Conservation (phyloP, 2,329 filamentous ascomycete species). For the Gnomoniopsis smithogilvyi region DNA sequence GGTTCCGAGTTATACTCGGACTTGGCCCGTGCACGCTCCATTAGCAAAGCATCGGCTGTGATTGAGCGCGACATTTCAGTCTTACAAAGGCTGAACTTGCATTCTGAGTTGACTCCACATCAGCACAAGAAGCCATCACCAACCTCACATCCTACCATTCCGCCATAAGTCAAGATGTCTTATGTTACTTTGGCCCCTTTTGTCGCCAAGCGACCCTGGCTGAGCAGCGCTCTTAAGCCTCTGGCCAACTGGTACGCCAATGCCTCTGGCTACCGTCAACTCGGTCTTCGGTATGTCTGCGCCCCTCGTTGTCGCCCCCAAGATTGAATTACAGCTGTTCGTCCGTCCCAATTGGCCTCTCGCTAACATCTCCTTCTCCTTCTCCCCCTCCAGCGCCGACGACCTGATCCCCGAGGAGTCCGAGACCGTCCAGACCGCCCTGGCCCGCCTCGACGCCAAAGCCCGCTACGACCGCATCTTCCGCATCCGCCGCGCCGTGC, state of each 20-base stretch:
- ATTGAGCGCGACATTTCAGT: neutral
- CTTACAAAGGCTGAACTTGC: conserved; percentile 3
- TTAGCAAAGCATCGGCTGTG: neutral
- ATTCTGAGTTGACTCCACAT: conserved; percentile 14
- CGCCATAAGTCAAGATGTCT: conserved; percentile 53
- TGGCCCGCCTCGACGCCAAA: conserved; percentile 86
- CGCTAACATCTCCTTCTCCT: neutral
- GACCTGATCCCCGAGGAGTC: conserved; percentile 93
- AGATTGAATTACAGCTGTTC: neutral
- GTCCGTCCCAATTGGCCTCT: neutral
- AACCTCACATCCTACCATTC: conserved; percentile 17
- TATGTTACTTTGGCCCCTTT: conserved; percentile 71
- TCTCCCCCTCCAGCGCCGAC: conserved; percentile 69
- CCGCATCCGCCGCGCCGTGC: conserved; percentile 92
- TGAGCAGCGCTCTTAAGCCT: conserved; percentile 74
- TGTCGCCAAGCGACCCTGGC: conserved; percentile 82
- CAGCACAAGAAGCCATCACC: conserved; percentile 22
- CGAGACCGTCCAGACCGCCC: conserved; percentile 78
- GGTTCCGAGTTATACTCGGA: conserved; percentile 3
- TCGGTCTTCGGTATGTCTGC: conserved; percentile 73
- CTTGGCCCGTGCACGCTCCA: neutral
- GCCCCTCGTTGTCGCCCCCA: neutral
- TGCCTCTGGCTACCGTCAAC: conserved; percentile 86
- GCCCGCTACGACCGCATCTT: conserved; percentile 96
- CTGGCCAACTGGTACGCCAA: conserved; percentile 85